Conservation (phyloP, 768 basidiomycete species). For the Cubamyces sp. region DNA sequence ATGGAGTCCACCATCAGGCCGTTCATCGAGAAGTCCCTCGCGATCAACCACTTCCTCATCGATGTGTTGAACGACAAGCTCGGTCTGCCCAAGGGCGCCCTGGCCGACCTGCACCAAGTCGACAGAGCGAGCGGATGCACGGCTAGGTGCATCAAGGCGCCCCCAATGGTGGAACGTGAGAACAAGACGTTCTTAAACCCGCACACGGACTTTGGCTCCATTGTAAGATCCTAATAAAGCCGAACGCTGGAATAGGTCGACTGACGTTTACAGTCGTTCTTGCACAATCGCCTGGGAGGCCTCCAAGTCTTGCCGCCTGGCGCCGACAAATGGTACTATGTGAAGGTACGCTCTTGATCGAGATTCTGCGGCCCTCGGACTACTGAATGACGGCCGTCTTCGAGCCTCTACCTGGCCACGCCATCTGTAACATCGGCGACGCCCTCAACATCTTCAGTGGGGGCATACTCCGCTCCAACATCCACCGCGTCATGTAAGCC, state of each 20-base stretch:
- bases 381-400: neutral
- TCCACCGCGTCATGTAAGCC: slow-evolving; percentile 64
- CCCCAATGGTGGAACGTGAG: slow-evolving; percentile 30
- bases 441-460: slow-evolving; percentile 65
- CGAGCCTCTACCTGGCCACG: slow-evolving; percentile 38
- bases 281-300: slow-evolving; percentile 73
- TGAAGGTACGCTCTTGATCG: slow-evolving; percentile 46
- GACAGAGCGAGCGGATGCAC: slow-evolving; percentile 39
- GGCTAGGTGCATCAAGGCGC: slow-evolving; percentile 39
- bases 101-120: slow-evolving; percentile 33
- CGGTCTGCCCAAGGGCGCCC: slow-evolving; percentile 37
- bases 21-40: slow-evolving; percentile 37
- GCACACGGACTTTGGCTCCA: slow-evolving; percentile 43
- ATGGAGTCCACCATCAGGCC: slow-evolving; percentile 34
- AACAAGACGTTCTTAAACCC: slow-evolving; percentile 38
- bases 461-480: slow-evolving; percentile 63
- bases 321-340: slow-evolving; percentile 65
- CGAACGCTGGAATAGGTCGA: neutral
- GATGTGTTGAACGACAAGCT: slow-evolving; percentile 37
- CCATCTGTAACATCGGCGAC: slow-evolving; percentile 52
- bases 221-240: slow-evolving; percentile 24
- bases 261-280: slow-evolving; percentile 51
- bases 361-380: neutral
- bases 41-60: slow-evolving; percentile 37
- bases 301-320: slow-evolving; percentile 70